phyloP scores from a whole-genome alignment of 805 yeast genomes.

The Saccharomycopsis capsularis region DNA sequence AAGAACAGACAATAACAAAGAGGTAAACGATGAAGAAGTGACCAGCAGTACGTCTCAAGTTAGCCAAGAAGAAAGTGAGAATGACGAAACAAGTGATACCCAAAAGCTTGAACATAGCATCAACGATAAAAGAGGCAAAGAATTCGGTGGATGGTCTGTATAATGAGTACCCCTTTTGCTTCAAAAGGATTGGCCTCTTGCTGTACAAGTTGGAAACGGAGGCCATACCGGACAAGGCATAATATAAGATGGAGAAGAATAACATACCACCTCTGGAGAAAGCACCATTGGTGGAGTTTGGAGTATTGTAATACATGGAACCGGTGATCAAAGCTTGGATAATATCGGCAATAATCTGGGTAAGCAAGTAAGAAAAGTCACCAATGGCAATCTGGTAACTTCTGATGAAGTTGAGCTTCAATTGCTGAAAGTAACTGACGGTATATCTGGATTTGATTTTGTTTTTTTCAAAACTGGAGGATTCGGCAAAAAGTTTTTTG shows the following conservation, averaged over 20 bases:
- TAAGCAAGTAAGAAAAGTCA: constrained; percentile 44
- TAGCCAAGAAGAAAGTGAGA: constrained; percentile 51
- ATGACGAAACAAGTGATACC: constrained; percentile 40
- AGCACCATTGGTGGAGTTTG: constrained; percentile 45
- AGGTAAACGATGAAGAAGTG: constrained; percentile 47
- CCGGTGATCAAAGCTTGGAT: constrained; percentile 57
- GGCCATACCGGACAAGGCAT: constrained; percentile 42
- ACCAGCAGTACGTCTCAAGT: constrained; percentile 42
- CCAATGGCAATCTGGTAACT: constrained; percentile 51
- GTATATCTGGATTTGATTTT: constrained; percentile 35
- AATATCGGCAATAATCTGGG: constrained; percentile 41
- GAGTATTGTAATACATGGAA: constrained; percentile 51
- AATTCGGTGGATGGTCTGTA: constrained; percentile 74
- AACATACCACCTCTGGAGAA: constrained; percentile 59
- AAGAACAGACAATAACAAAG: constrained; percentile 38
- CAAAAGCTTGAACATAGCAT: constrained; percentile 53
- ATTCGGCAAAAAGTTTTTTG: constrained; percentile 30
- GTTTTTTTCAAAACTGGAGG: constrained; percentile 36
- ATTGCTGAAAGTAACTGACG: constrained; percentile 41
- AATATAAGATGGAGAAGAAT: constrained; percentile 52
- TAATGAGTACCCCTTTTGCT: constrained; percentile 65
- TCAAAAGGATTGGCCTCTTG: constrained; percentile 54
- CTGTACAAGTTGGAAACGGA: constrained; percentile 36
- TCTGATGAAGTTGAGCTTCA: constrained; percentile 41
- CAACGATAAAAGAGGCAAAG: constrained; percentile 51